Base-by-base conservation (phyloP, 1,284 basidiomycete species). In the Irpex rosettiformis region DNA sequence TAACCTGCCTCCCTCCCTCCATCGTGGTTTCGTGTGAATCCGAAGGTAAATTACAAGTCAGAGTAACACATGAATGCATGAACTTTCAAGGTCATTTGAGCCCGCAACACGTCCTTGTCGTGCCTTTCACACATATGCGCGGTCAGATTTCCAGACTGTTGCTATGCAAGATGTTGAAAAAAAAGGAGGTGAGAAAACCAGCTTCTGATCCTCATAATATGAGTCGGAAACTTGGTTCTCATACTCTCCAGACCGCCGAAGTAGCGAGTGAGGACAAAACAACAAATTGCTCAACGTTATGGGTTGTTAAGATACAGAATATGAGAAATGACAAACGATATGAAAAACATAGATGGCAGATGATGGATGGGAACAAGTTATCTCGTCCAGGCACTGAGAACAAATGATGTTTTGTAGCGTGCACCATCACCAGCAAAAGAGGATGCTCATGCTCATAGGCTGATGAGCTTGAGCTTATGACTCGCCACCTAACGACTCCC, bases 401-500 rank as follows among this genome's bases (percentile, higher is more conserved):
- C 2, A 37, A 37, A 37, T 37, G 33, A 16, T 16, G 33, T 37
- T 37, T 37, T 37, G 10, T n/a, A n/a, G n/a, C n/a, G n/a, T n/a
- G n/a, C n/a, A n/a, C n/a, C n/a, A n/a, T n/a, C n/a, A n/a, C 11
- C 33, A 16, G 33, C 33, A 18, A 22, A n/a, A 18, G 43, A 45
- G 43, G 43, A 45, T 45, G 18, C 33, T 37, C 33, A 37, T 16
- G 16, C 33, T 37, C 3, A 37, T 37, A 37, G 10, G 48, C 24
- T 51, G 5, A 18, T 27, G 16, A 51, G 13, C 48, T 21, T 25
- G 13, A 24, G 10, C 27, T 60, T 56, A 74, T 64, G 72, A 69
- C 53, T 71, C 72, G 40, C 70, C 71, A 47, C 67, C 67, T 58
- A 71, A 8, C 51, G 70, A 71, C 63, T 72, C 72, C 40, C 71